Evolutionary conservation across 2,329 filamentous ascomycete genomes (phyloP).

Genomic region (Aspergillus glaucus): DNA sequence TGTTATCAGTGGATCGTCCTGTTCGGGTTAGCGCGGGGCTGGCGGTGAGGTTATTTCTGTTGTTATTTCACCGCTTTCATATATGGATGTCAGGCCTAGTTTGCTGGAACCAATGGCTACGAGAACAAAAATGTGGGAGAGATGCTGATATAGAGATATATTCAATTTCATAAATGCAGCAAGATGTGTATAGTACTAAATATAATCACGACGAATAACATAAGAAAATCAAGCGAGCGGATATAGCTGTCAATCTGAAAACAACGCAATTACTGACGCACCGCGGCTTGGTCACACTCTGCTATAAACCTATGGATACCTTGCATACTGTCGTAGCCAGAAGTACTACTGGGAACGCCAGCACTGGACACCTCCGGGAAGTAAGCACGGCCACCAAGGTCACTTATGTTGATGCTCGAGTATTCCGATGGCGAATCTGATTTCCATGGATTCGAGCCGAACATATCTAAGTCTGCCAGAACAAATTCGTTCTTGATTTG

Average conservation of each 20-base stretch:
- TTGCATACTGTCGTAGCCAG: slow-evolving; percentile 58
- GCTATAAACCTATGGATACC: slow-evolving; percentile 62
- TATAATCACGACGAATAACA: background rate
- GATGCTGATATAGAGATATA: slow-evolving; percentile 2
- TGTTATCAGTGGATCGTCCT: slow-evolving; percentile 19
- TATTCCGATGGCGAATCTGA: slow-evolving; percentile 47
- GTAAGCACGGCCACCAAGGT: slow-evolving; percentile 37
- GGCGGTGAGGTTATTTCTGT: slow-evolving; percentile 14
- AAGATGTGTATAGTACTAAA: no score
- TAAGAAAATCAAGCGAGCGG: slow-evolving; percentile 13
- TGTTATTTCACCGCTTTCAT: slow-evolving; percentile 13
- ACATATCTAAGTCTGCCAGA: slow-evolving; percentile 38
- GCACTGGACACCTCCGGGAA: slow-evolving; percentile 37
- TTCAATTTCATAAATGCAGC: background rate
- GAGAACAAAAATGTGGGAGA: background rate
- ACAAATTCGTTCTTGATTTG: slow-evolving; percentile 25
- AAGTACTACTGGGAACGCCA: slow-evolving; percentile 24
- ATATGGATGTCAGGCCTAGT: no score
- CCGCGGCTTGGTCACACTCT: slow-evolving; percentile 51
- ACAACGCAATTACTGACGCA: slow-evolving; percentile 2
- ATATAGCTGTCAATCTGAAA: slow-evolving; percentile 3
- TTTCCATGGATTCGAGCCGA: slow-evolving; percentile 49
- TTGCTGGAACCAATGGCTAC: no score
- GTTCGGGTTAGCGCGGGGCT: slow-evolving; percentile 22
- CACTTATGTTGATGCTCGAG: slow-evolving; percentile 52